Percentiles rank a stretch among this genome's conserved stretches.
Conservation (phyloP, 2,329 filamentous ascomycete genomes). For the Sporothrix dimorphospora region DNA sequence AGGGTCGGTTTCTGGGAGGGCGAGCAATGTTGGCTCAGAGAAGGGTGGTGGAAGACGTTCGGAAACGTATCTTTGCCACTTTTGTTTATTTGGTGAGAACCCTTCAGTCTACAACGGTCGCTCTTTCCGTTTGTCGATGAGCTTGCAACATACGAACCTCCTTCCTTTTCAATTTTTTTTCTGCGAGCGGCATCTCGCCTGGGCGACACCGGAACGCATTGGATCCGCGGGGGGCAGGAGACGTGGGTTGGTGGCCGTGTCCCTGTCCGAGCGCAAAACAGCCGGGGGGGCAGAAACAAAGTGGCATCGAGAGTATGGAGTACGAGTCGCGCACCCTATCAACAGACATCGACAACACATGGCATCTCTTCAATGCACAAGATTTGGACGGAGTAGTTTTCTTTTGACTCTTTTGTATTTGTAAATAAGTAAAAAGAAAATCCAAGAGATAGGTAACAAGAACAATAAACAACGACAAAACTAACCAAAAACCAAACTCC, state of each 20-base stretch:
- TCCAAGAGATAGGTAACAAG: background rate
- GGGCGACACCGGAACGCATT: constrained; percentile 12
- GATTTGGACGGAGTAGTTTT: background rate
- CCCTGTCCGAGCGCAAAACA: constrained; percentile 18
- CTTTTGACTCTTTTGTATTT: background rate
- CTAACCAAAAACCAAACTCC: background rate
- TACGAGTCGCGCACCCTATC: no score
- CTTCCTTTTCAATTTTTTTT: no score
- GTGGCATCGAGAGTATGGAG: no score
- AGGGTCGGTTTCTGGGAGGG: background rate
- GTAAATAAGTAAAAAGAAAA: background rate
- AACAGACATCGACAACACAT: no score
- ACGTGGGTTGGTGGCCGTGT: background rate
- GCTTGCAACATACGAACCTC: background rate
- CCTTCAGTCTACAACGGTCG: background rate
- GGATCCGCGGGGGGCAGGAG: constrained; percentile 2
- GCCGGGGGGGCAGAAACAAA: background rate
- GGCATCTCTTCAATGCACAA: no score
- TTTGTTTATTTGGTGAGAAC: background rate
- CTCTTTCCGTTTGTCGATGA: background rate
- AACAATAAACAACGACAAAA: background rate
- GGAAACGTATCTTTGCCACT: background rate
- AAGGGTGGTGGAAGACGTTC: background rate
- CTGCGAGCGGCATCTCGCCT: background rate
- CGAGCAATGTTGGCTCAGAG: no score